Conservation (phyloP, 164 flowering plant species). For the Chimonanthus salicifolius region DNA sequence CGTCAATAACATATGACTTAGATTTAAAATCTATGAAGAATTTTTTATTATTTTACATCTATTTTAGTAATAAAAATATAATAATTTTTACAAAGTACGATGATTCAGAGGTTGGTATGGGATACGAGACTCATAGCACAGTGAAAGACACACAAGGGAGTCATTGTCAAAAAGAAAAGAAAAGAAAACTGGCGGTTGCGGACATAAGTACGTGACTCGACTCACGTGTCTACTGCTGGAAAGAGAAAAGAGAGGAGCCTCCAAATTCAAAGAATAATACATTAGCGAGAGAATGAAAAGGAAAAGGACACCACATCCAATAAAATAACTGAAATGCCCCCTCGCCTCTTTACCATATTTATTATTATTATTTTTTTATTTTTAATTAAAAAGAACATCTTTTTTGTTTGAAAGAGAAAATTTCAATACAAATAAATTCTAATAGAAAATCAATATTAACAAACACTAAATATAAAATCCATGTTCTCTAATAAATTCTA, state of each 20-base stretch:
- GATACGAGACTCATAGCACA: not conserved
- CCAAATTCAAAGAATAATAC: not conserved
- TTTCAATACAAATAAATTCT: too few species aligned
- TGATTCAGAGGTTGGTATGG: too few species aligned
- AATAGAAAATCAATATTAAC: too few species aligned
- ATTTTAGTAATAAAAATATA: too few species aligned
- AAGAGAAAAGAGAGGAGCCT: not conserved
- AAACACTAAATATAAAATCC: too few species aligned
- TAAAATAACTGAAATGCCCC: slow-evolving; percentile 26
- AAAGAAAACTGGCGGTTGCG: not conserved
- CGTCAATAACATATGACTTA: not conserved
- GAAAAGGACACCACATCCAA: slow-evolving; percentile 32
- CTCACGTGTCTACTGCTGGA: not conserved
- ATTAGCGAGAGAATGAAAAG: slow-evolving; percentile 22
- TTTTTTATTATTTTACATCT: too few species aligned
- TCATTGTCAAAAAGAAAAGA: not conserved
- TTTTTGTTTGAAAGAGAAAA: too few species aligned
- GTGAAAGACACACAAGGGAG: not conserved
- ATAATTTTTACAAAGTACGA: too few species aligned
- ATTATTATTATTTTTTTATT: too few species aligned
- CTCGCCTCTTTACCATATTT: not conserved
- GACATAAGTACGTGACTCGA: not conserved
- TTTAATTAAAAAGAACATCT: too few species aligned
- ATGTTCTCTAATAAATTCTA: too few species aligned
- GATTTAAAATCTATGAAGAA: too few species aligned